Evolutionary conservation across 2,329 filamentous ascomycete species (phyloP).

Genomic region (Gremmenia infestans): DNA sequence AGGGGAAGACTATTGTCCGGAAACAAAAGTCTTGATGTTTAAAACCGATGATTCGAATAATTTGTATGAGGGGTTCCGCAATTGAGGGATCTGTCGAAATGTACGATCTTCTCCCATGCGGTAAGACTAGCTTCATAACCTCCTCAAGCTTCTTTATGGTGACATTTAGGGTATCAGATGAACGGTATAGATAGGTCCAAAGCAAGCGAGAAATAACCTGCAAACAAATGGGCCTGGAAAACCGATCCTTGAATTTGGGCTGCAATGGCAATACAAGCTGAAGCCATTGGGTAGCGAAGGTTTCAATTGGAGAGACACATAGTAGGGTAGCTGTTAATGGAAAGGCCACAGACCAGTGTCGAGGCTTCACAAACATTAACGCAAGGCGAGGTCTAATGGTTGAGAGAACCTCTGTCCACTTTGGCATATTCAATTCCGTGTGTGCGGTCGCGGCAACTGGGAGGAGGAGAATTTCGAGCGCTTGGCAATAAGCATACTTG

Average conservation of each 20-base stretch:
- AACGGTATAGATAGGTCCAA: slow-evolving; percentile 92
- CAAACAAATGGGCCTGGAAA: slow-evolving; percentile 71
- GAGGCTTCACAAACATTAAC: slow-evolving; percentile 84
- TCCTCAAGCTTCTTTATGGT: slow-evolving; percentile 82
- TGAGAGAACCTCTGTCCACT: slow-evolving; percentile 82
- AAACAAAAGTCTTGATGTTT: slow-evolving; percentile 94
- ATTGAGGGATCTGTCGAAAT: slow-evolving; percentile 79
- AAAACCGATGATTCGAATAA: slow-evolving; percentile 91
- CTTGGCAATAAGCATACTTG: slow-evolving; percentile 91
- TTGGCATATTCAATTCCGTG: slow-evolving; percentile 71
- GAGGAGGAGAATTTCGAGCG: slow-evolving; percentile 79
- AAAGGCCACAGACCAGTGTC: slow-evolving; percentile 87
- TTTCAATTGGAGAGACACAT: slow-evolving; percentile 81
- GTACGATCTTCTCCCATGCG: slow-evolving; percentile 72
- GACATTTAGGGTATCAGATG: slow-evolving; percentile 62
- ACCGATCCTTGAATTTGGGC: slow-evolving; percentile 77
- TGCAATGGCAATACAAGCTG: slow-evolving; percentile 74
- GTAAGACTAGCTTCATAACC: slow-evolving; percentile 77
- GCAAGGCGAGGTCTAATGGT: slow-evolving; percentile 72
- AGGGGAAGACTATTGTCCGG: slow-evolving; percentile 83
- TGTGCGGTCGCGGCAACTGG: slow-evolving; percentile 79
- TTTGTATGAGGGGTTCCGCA: slow-evolving; percentile 84
- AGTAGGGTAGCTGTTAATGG: slow-evolving; percentile 82
- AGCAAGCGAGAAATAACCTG: slow-evolving; percentile 85
- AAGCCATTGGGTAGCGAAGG: slow-evolving; percentile 82